Conservation (phyloP, 2,329 filamentous ascomycete species). For the Blastomyces emzantsi region DNA sequence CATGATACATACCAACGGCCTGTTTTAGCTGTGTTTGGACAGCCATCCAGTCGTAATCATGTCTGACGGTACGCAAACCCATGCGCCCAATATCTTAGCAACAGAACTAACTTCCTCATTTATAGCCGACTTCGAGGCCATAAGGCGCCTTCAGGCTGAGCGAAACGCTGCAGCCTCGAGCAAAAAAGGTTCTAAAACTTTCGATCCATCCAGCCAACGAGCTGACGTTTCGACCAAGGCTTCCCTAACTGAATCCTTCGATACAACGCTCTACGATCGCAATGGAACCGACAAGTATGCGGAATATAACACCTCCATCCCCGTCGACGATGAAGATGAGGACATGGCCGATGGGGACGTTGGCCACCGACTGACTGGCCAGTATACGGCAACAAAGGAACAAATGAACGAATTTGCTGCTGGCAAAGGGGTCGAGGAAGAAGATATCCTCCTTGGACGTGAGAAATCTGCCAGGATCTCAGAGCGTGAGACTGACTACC, state of each 20-base stretch:
- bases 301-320: constrained; percentile 85
- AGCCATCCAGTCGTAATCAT: constrained; percentile 26
- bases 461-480: constrained; percentile 87
- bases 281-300: constrained; percentile 71
- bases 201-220: constrained; percentile 71
- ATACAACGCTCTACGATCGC: constrained; percentile 77
- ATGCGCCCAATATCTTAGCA: constrained; percentile 8
- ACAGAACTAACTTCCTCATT: constrained; percentile 19
- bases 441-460: constrained; percentile 73
- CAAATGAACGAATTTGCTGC: constrained; percentile 92
- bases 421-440: constrained; percentile 78
- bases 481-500: constrained; percentile 93
- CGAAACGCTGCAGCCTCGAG: constrained; percentile 69
- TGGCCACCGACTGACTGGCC: constrained; percentile 73
- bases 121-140: constrained; percentile 71
- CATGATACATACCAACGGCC: constrained; percentile 23
- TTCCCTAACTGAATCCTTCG: constrained; percentile 77
- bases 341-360: constrained; percentile 72
- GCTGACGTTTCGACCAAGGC: constrained; percentile 79
- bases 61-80: constrained; percentile 35
- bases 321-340: constrained; percentile 66
- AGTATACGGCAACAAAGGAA: constrained; percentile 86
- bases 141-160: constrained; percentile 84
- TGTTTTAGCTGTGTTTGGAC: constrained; percentile 21
- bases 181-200: constrained; percentile 74